Percentiles rank a stretch among this genome's conserved stretches.
These are phyloP conservation scores for Colletotrichum limetticola DNA, from an alignment of 2,329 filamentous ascomycete genomes.

Conservation along the genomic window DNA sequence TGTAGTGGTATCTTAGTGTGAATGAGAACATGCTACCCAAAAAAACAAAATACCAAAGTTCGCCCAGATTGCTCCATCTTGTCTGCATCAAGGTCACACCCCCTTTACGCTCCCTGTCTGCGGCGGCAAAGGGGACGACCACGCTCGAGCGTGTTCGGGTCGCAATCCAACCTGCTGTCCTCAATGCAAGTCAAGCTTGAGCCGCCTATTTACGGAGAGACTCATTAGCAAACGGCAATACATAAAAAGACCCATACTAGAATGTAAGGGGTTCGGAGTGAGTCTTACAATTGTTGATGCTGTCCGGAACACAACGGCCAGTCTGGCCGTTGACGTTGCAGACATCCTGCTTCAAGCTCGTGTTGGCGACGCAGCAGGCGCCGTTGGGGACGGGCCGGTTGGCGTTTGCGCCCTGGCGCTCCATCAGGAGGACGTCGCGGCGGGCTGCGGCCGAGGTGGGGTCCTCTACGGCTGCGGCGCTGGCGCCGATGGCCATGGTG, in stretches of 20 bases:
- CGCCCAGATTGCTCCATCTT: neutral
- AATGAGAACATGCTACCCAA: neutral
- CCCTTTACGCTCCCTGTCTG: constrained; percentile 18
- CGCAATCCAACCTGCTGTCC: constrained; percentile 41
- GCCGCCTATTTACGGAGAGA: constrained; percentile 34
- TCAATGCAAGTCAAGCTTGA: constrained; percentile 42
- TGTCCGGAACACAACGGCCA: constrained; percentile 47
- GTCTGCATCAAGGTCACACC: neutral
- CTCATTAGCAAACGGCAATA: neutral
- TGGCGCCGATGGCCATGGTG: constrained; percentile 38
- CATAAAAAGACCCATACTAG: too few species aligned
- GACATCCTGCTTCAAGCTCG: constrained; percentile 49
- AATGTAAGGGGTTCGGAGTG: too few species aligned
- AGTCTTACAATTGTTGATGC: constrained; percentile 47
- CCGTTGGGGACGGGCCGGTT: constrained; percentile 47
- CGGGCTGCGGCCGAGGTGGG: constrained; percentile 37
- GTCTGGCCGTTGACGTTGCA: constrained; percentile 46
- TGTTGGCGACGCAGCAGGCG: constrained; percentile 48
- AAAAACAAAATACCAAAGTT: neutral
- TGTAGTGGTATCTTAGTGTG: neutral
- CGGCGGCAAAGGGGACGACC: constrained; percentile 43
- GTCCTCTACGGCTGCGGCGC: constrained; percentile 36
- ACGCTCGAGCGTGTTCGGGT: constrained; percentile 42
- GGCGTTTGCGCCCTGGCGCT: constrained; percentile 47
- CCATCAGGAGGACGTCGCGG: constrained; percentile 37